Evolutionary conservation across 768 basidiomycete species (phyloP).

Genomic region (Gloeopeniophorella convolvens): DNA sequence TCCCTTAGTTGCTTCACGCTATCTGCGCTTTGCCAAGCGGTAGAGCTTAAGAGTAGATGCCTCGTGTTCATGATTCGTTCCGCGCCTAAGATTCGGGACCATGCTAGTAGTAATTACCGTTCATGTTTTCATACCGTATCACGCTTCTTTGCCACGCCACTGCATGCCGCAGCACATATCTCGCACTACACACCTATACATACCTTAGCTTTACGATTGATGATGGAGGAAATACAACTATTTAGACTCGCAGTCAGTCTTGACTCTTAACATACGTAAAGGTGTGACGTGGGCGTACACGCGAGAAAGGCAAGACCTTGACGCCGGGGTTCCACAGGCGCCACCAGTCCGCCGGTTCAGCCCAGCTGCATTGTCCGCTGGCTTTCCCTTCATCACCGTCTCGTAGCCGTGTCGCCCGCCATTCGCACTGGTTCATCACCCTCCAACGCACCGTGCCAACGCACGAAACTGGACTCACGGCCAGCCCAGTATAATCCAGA

Average conservation of each 20-base stretch:
- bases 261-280: not conserved
- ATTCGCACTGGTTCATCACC: slow-evolving; percentile 8
- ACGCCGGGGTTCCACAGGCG: slow-evolving; percentile 6
- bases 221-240: too few species aligned
- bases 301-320: slow-evolving; percentile 11
- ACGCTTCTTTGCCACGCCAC: not conserved
- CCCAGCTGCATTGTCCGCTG: too few species aligned
- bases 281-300: not conserved
- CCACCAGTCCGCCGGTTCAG: slow-evolving; percentile 6
- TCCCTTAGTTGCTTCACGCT: slow-evolving; percentile 55
- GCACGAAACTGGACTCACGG: slow-evolving; percentile 70
- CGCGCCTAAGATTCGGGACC: not conserved
- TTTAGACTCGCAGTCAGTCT: too few species aligned
- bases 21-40: slow-evolving; percentile 32
- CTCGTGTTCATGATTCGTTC: not conserved
- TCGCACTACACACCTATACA: too few species aligned
- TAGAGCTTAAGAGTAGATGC: slow-evolving; percentile 6
- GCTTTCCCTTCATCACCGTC: slow-evolving; percentile 16
- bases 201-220: too few species aligned
- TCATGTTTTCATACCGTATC: not conserved
- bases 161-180: not conserved
- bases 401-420: slow-evolving; percentile 15
- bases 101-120: not conserved
- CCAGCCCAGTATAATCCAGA: slow-evolving; percentile 57
- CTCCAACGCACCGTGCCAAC: slow-evolving; percentile 39